phyloP scores from a whole-genome alignment of 2,329 filamentous ascomycete species.

The Phyllosticta paracitricarpa region DNA sequence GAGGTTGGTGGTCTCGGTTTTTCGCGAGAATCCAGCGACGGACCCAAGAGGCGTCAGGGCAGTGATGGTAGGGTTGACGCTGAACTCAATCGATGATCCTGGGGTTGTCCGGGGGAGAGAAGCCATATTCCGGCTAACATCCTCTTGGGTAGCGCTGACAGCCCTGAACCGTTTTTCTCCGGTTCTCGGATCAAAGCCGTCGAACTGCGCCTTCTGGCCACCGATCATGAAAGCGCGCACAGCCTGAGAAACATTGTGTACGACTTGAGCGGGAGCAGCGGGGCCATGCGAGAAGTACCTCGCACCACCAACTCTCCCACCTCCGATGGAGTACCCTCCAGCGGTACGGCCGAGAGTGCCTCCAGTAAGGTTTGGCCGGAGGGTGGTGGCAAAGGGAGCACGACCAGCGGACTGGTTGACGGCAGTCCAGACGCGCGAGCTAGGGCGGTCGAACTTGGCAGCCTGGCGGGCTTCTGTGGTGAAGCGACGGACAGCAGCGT shows the following conservation, averaged over 20 bases:
- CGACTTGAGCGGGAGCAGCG: constrained; percentile 75
- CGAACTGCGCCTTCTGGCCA: constrained; percentile 78
- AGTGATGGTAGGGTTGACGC: constrained; percentile 79
- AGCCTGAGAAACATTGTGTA: constrained; percentile 90
- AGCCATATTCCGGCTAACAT: constrained; percentile 59
- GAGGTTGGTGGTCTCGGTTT: constrained; percentile 46
- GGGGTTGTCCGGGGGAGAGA: constrained; percentile 47
- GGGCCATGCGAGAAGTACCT: constrained; percentile 88
- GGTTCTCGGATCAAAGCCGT: constrained; percentile 56
- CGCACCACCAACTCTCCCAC: constrained; percentile 58
- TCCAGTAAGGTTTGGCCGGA: constrained; percentile 86
- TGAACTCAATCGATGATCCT: constrained; percentile 82
- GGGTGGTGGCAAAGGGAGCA: constrained; percentile 76
- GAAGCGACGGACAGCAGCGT: constrained; percentile 40
- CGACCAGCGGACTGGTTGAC: constrained; percentile 58
- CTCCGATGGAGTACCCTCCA: constrained; percentile 75
- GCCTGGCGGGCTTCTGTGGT: constrained; percentile 36
- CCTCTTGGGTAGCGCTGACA: constrained; percentile 64
- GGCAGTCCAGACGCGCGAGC: constrained; percentile 45
- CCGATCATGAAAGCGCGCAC: constrained; percentile 88
- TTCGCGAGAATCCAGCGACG: constrained; percentile 41
- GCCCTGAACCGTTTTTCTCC: constrained; percentile 73
- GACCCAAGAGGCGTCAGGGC: constrained; percentile 65
- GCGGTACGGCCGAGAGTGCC: constrained; percentile 75
- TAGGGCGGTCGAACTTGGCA: constrained; percentile 39